A percentile compares a stretch with the other conserved stretches of the same genome.
phyloP scores from a whole-genome alignment of 2,329 filamentous ascomycete genomes.

The Cytospora paraplurivora region DNA sequence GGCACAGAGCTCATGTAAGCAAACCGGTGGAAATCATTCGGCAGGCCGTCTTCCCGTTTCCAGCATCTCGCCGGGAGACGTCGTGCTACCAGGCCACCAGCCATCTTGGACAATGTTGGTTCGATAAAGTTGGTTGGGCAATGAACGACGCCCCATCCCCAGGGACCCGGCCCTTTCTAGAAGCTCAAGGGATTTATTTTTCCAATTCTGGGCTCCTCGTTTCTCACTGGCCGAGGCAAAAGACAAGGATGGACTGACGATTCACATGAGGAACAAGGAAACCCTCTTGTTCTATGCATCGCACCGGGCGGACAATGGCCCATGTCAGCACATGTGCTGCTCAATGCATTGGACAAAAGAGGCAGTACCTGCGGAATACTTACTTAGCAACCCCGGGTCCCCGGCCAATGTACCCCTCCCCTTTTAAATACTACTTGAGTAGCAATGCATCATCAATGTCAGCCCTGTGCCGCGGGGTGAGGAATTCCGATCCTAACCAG shows the following conservation, averaged over 20 bases:
- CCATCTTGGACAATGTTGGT: not conserved
- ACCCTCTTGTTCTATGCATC: not conserved
- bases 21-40: not conserved
- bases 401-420: slow-evolving; percentile 6
- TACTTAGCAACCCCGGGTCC: not conserved
- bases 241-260: not conserved
- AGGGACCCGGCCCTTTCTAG: not conserved
- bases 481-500: not conserved
- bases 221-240: not conserved
- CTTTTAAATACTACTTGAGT: slow-evolving; percentile 2
- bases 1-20: not conserved
- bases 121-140: not conserved
- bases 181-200: not conserved
- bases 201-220: too few relatives aligned
- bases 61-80: not conserved
- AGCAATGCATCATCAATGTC: slow-evolving; percentile 8
- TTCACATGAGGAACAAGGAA: not conserved
- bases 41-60: not conserved
- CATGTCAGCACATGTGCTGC: not conserved
- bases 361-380: not conserved
- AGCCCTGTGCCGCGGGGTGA: slow-evolving; percentile 3
- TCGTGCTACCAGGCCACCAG: not conserved
- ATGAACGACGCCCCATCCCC: not conserved
- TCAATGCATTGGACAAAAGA: not conserved
- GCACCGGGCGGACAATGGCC: not conserved